Conservation (phyloP, 495 filamentous ascomycete species). For the Hypoxylon perforatum region DNA sequence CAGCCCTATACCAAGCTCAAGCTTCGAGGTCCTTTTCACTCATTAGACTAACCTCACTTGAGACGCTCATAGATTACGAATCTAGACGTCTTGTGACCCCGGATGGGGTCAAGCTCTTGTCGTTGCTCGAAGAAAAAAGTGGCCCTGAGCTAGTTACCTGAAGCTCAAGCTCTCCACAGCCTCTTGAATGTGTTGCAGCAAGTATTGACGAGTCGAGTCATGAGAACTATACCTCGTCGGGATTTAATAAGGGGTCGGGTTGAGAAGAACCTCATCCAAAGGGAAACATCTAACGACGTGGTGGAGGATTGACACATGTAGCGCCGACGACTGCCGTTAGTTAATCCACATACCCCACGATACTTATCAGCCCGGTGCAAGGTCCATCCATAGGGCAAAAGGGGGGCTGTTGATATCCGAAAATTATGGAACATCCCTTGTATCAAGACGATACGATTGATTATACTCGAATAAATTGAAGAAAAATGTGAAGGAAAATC, state of each 20-base stretch:
- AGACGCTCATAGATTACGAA: neutral
- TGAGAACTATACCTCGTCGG: conserved; percentile 5
- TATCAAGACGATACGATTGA: too few relatives aligned
- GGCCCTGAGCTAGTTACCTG: neutral
- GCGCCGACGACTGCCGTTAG: conserved; percentile 13
- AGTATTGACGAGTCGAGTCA: conserved; percentile 19
- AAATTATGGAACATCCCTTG: too few relatives aligned
- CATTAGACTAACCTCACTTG: neutral
- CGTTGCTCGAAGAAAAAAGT: neutral
- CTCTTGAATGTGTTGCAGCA: neutral
- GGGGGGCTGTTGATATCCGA: conserved; percentile 33
- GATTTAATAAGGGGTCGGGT: neutral
- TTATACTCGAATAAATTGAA: too few relatives aligned
- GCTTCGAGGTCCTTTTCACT: too few relatives aligned
- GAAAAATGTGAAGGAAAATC: too few relatives aligned
- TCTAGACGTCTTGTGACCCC: conserved; percentile 2
- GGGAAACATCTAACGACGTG: conserved; percentile 20
- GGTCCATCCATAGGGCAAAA: conserved; percentile 1
- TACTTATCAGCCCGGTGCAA: neutral
- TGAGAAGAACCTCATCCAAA: neutral
- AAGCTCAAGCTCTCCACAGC: neutral
- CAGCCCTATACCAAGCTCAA: too few relatives aligned
- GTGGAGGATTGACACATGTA: conserved; percentile 17
- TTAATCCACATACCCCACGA: neutral
- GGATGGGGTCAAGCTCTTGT: conserved; percentile 6